These are phyloP conservation scores for Myxozyma udenii DNA, from an alignment of 805 yeast genomes.

Conservation along the genomic window DNA sequence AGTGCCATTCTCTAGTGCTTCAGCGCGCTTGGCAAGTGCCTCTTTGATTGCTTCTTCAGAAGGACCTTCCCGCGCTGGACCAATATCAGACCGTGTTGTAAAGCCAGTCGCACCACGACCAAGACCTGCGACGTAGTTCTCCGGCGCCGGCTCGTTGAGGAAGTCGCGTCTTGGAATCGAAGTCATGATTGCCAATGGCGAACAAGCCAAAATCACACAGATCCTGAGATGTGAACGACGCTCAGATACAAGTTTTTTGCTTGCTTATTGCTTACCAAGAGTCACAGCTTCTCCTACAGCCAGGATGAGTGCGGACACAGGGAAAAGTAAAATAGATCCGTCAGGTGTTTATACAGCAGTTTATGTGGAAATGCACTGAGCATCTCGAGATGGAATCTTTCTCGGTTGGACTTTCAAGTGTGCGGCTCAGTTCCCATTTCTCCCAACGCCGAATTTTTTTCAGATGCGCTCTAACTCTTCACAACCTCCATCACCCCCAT, in stretches of 20 bases:
- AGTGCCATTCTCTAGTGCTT: conserved; percentile 31
- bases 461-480: neutral
- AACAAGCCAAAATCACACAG: too few relatives aligned
- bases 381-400: too few relatives aligned
- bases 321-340: too few relatives aligned
- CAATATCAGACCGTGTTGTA: conserved; percentile 76
- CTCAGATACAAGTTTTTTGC: too few relatives aligned
- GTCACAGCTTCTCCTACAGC: too few relatives aligned
- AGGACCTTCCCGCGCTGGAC: conserved; percentile 45
- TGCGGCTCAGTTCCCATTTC: neutral
- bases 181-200: conserved; percentile 9
- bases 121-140: conserved; percentile 85
- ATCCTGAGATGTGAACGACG: too few relatives aligned
- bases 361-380: too few relatives aligned
- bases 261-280: too few relatives aligned
- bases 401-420: too few relatives aligned
- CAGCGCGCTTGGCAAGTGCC: conserved; percentile 30
- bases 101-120: conserved; percentile 97
- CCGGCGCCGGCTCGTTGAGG: conserved; percentile 80
- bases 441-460: neutral
- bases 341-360: too few relatives aligned
- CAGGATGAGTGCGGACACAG: too few relatives aligned
- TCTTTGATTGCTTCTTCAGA: conserved; percentile 40
- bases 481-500: too few relatives aligned
- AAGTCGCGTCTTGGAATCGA: conserved; percentile 43